These are phyloP conservation scores for Leccinum imitatum DNA, from an alignment of 768 basidiomycete genomes.

Conservation along the genomic window DNA sequence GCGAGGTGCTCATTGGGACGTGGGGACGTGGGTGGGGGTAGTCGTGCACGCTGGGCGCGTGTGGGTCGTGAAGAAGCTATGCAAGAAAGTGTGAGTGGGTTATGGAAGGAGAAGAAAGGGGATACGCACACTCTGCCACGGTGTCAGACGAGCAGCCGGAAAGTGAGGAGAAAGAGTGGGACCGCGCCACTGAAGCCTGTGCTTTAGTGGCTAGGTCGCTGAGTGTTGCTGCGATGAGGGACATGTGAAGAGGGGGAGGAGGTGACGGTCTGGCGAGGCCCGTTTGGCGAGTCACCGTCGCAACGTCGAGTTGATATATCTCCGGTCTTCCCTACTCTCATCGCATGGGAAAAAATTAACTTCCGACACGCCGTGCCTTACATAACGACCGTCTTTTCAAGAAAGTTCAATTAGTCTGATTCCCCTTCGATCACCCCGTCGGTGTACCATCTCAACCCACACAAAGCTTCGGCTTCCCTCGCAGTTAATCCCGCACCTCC, in stretches of 20 bases:
- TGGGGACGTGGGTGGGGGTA: slow-evolving; percentile 18
- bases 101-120: background rate
- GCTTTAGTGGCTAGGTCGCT: slow-evolving; percentile 30
- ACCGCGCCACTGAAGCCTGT: slow-evolving; percentile 18
- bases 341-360: slow-evolving; percentile 27
- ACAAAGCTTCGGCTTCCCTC: slow-evolving; percentile 11
- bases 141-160: slow-evolving; percentile 16
- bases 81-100: background rate
- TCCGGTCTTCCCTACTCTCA: slow-evolving; percentile 1
- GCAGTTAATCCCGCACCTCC: background rate
- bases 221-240: slow-evolving; percentile 25
- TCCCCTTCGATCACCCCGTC: slow-evolving; percentile 3
- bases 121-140: slow-evolving; percentile 17
- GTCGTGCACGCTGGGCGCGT: slow-evolving; percentile 18
- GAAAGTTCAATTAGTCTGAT: slow-evolving; percentile 1
- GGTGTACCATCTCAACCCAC: background rate
- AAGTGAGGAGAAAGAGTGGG: slow-evolving; percentile 5
- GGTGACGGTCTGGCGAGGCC: slow-evolving; percentile 5
- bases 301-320: slow-evolving; percentile 32
- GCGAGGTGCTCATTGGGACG: slow-evolving; percentile 71
- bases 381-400: slow-evolving; percentile 11
- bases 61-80: slow-evolving; percentile 26
- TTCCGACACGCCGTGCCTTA: slow-evolving; percentile 16
- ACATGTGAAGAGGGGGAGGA: slow-evolving; percentile 27
- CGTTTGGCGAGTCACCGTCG: slow-evolving; percentile 20